Evolutionary conservation across 768 basidiomycete genomes (phyloP).

Genomic region (Trametes cubensis): DNA sequence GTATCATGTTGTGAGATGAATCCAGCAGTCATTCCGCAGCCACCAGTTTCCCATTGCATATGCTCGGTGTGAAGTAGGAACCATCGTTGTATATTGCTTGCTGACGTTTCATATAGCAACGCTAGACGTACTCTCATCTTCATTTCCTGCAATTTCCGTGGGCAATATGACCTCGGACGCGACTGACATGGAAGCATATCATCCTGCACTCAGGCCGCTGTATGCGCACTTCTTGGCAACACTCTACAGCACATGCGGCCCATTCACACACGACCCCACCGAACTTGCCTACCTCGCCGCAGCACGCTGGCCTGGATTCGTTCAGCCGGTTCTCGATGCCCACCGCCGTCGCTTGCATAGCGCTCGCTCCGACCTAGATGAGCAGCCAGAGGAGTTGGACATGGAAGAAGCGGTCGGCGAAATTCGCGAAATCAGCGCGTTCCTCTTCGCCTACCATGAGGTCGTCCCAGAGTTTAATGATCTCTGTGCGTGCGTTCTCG

Average conservation of each 20-base stretch:
- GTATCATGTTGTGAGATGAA: too few species aligned
- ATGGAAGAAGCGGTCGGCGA: slow-evolving; percentile 29
- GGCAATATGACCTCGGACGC: slow-evolving; percentile 11
- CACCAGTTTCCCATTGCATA: too few species aligned
- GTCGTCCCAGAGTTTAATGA: slow-evolving; percentile 80
- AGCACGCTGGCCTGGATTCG: slow-evolving; percentile 81
- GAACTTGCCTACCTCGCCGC: slow-evolving; percentile 78
- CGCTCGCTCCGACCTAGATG: slow-evolving; percentile 25
- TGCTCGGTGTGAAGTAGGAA: too few species aligned
- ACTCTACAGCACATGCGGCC: slow-evolving; percentile 61
- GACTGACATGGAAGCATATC: slow-evolving; percentile 43
- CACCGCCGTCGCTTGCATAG: slow-evolving; percentile 12
- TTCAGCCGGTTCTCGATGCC: slow-evolving; percentile 63
- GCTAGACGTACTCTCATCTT: slow-evolving; percentile 42
- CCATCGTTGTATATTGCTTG: not conserved
- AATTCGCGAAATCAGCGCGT: slow-evolving; percentile 63
- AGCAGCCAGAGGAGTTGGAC: slow-evolving; percentile 22
- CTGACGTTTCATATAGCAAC: slow-evolving; percentile 32
- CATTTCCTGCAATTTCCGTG: slow-evolving; percentile 35
- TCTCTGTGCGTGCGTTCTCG: slow-evolving; percentile 77
- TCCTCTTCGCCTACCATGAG: slow-evolving; percentile 86
- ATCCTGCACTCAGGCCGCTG: slow-evolving; percentile 57
- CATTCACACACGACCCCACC: slow-evolving; percentile 65
- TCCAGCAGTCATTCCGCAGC: too few species aligned
- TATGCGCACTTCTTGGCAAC: slow-evolving; percentile 65